Conservation (phyloP, 257 asterid species). For the Solanum phureja region DNA sequence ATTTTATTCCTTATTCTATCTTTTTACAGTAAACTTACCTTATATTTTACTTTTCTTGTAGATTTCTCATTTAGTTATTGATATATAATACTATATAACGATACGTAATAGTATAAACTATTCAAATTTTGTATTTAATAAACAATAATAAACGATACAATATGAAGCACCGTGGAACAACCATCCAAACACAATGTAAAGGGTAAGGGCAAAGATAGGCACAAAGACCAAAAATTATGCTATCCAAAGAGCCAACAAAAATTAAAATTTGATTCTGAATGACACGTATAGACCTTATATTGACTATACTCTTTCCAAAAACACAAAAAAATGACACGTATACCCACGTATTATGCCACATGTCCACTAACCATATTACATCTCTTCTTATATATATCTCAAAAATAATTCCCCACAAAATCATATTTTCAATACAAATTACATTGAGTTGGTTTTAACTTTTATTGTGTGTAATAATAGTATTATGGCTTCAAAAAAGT, state of each 20-base stretch:
- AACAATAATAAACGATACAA: too few relatives aligned
- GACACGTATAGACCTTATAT: background rate
- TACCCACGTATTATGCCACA: background rate
- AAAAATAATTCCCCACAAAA: accelerated
- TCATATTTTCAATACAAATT: background rate
- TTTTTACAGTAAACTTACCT: too few relatives aligned
- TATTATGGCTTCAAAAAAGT: background rate
- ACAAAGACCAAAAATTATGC: background rate
- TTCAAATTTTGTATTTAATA: too few relatives aligned
- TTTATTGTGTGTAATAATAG: background rate
- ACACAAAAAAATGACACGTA: background rate
- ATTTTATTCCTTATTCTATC: background rate
- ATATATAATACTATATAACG: too few relatives aligned
- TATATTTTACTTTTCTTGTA: too few relatives aligned
- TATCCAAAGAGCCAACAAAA: background rate
- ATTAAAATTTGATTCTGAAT: background rate
- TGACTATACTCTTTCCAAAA: background rate
- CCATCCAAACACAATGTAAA: background rate
- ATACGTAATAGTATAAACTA: too few relatives aligned
- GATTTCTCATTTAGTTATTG: too few relatives aligned
- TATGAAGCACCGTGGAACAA: too few relatives aligned
- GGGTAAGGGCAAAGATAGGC: background rate
- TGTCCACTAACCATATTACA: background rate
- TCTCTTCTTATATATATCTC: background rate
- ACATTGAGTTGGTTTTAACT: background rate